Percentiles rank a stretch among this genome's conserved stretches.
These are phyloP conservation scores for Thelonectria olida DNA, from an alignment of 2,329 filamentous ascomycete genomes.

Conservation along the genomic window DNA sequence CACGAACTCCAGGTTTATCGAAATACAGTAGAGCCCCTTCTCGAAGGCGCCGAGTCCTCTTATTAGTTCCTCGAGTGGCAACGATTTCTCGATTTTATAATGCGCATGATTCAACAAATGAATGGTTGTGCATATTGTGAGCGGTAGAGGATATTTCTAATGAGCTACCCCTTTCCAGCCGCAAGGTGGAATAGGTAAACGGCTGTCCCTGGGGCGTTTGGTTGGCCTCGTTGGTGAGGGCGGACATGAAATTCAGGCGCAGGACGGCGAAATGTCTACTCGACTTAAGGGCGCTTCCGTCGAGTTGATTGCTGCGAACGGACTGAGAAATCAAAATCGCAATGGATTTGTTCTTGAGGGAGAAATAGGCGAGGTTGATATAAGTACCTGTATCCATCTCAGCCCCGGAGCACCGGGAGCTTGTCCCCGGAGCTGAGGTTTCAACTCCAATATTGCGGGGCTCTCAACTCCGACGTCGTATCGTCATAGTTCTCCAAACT, in stretches of 20 bases:
- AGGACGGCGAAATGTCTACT: constrained; percentile 23
- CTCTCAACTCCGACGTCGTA: neutral
- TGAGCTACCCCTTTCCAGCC: constrained; percentile 1
- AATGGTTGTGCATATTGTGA: neutral
- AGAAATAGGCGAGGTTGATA: no score
- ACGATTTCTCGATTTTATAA: neutral
- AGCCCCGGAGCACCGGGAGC: neutral
- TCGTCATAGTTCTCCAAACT: neutral
- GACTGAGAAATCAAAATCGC: neutral
- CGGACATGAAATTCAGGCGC: constrained; percentile 52
- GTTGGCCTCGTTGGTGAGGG: constrained; percentile 46
- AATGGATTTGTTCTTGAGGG: neutral
- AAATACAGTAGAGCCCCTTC: constrained; percentile 31
- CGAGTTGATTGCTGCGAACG: neutral
- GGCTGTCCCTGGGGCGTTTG: constrained; percentile 36
- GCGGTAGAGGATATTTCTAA: neutral
- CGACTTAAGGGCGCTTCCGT: neutral
- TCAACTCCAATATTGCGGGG: neutral
- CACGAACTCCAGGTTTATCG: constrained; percentile 45
- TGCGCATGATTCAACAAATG: neutral
- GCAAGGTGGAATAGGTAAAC: neutral
- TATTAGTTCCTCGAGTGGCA: neutral
- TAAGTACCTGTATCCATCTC: no score
- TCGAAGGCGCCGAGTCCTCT: neutral
- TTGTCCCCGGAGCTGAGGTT: neutral